Base-by-base conservation (phyloP, 2,329 filamentous ascomycete species). In the Colletotrichum siamense region DNA sequence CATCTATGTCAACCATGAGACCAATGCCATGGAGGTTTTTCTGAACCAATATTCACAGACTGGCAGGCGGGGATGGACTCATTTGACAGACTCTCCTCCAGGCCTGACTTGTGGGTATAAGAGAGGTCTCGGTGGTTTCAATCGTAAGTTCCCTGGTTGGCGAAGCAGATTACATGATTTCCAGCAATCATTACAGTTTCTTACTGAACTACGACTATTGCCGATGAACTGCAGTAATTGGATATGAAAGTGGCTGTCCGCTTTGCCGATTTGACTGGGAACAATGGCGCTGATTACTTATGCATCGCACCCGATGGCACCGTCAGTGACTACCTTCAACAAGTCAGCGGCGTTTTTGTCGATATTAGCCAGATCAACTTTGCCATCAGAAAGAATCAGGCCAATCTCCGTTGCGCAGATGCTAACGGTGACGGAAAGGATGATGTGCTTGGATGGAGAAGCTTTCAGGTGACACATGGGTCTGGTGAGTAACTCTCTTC, bases 381-480 rank as follows among this genome's bases (percentile, higher is more conserved):
- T 64, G 68, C 78, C 10, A 79, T 81, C 34, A 78, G 67, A 28
- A 79, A 78, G 15, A 84, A 86, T 61, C 82, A 84, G 1, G 83
- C 84, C 15, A 84, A 85, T 69, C 69, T 85, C 13, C 81, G 81
- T 6, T 87, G 79, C 26, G 83, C 81, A 4, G 86, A 87, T 75
- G 82, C 86, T 24, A 82, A 87, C 67, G 83, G 84, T 39, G 83
- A 85, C 49, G 82, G 83, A 15, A 76, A 66, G 5, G 82, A 79
- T 15, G 85, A 87, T 77, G 71, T 85, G 26, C 69, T 85, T 82
- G 79, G 79, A 75, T 82, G 18, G 80, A 87, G 71, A 85, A 85
- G 77, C 83, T 82, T 78, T 82, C 77, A 16, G 82, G 84, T 6
- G 79, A 83, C 34, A 81, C 79, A 1, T 67, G 30, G 2, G 80